These are phyloP conservation scores for Trichoderma gracile DNA, from an alignment of 2,329 filamentous ascomycete genomes.

Conservation along the genomic window DNA sequence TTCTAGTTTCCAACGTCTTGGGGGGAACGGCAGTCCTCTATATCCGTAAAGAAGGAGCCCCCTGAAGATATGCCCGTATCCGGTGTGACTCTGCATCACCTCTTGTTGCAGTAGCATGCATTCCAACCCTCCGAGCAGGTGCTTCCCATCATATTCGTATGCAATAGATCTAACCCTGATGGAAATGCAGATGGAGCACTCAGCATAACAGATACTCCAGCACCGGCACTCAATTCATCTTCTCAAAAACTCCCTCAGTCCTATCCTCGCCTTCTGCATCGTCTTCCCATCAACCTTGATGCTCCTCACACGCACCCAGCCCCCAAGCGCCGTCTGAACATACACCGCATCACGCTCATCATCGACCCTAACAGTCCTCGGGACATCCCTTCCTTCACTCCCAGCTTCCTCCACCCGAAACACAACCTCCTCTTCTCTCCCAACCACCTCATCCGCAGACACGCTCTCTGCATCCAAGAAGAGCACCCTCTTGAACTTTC, in stretches of 20 bases:
- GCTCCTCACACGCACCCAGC: conserved; percentile 34
- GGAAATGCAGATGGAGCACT: background rate
- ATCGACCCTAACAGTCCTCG: conserved; percentile 25
- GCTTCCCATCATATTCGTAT: too few relatives aligned
- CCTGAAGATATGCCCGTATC: background rate
- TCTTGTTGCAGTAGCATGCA: too few relatives aligned
- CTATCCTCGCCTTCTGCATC: conserved; percentile 33
- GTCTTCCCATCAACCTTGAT: conserved; percentile 40
- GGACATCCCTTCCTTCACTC: background rate
- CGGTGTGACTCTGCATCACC: background rate
- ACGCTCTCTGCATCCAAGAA: conserved; percentile 39
- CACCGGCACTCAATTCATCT: background rate
- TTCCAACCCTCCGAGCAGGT: background rate
- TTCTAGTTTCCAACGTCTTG: background rate
- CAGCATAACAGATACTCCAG: background rate
- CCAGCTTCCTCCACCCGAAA: conserved; percentile 27
- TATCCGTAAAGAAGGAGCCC: background rate
- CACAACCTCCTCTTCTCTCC: conserved; percentile 16
- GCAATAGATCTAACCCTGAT: background rate
- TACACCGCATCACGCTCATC: conserved; percentile 29
- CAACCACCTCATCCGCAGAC: conserved; percentile 25
- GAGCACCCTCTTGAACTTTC: conserved; percentile 41
- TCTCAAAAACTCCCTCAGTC: conserved; percentile 28
- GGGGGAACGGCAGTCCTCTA: background rate
- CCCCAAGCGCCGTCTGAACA: conserved; percentile 30